phyloP scores from a whole-genome alignment of 208 protist genomes.

The Trypanosoma caninum region DNA sequence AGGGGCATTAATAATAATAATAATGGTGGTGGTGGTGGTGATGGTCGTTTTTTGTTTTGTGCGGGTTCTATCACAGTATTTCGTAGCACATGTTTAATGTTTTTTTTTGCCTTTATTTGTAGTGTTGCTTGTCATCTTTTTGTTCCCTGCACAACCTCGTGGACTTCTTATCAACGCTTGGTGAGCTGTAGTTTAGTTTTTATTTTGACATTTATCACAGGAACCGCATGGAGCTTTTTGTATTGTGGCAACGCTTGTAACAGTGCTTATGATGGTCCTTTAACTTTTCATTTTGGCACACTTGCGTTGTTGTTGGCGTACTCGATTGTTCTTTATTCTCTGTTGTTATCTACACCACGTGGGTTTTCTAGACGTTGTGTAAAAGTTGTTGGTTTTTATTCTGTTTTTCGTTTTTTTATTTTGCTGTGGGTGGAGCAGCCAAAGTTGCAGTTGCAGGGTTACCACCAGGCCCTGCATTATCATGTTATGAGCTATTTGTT shows the following conservation, averaged over 20 bases:
- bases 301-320: conserved; percentile 1
- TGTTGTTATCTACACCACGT: not conserved
- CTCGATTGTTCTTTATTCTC: conserved; percentile 1
- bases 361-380: not conserved
- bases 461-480: conserved; percentile 47
- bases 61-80: conserved; percentile 5
- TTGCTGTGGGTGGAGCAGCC: conserved; percentile 47
- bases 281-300: not conserved
- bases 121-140: conserved; percentile 57
- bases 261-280: conserved; percentile 16
- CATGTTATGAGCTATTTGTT: conserved; percentile 52
- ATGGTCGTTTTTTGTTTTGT: not conserved
- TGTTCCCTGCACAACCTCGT: conserved; percentile 47
- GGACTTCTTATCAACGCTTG: conserved; percentile 43
- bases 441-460: conserved; percentile 38
- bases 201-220: conserved; percentile 38
- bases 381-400: conserved; percentile 29
- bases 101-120: conserved; percentile 51
- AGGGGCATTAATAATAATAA: not conserved
- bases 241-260: conserved; percentile 35
- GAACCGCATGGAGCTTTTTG: conserved; percentile 50
- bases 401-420: conserved; percentile 35
- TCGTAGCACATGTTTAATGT: conserved; percentile 14
- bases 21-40: not conserved
- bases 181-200: conserved; percentile 56